A percentile compares a stretch with the other conserved stretches of the same genome.
Conservation (phyloP, 257 asterid genomes). For the Rubia yunnanensis region DNA sequence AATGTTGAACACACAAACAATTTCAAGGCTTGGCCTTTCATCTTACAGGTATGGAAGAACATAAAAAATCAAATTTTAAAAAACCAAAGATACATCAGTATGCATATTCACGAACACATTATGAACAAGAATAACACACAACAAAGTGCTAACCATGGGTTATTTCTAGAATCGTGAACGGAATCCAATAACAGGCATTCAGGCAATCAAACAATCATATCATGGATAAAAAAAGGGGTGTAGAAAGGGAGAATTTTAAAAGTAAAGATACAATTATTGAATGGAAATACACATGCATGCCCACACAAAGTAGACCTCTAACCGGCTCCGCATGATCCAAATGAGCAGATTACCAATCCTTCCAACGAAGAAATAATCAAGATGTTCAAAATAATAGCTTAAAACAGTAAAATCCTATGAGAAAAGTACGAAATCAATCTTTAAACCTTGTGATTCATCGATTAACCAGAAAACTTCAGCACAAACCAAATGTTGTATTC, state of each 20-base stretch:
- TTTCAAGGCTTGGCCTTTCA: background rate
- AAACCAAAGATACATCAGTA: background rate
- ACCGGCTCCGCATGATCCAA: too few species aligned
- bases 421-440: too few species aligned
- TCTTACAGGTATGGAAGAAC: background rate
- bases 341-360: too few species aligned
- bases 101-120: background rate
- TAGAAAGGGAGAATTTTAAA: background rate
- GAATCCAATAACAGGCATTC: too few species aligned
- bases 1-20: background rate
- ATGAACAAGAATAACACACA: background rate
- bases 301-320: background rate
- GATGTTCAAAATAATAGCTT: too few species aligned
- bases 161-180: background rate
- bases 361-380: too few species aligned
- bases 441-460: too few species aligned
- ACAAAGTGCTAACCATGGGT: too few species aligned
- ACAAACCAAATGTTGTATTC: too few species aligned
- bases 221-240: background rate
- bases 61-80: background rate
- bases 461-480: too few species aligned
- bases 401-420: too few species aligned
- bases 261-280: background rate
- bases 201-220: background rate
- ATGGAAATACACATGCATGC: background rate